Evolutionary conservation across 2,329 filamentous ascomycete species (phyloP), one percentile per base, ranked within the genome.

Genomic region (Penicillium janthinellum): DNA sequence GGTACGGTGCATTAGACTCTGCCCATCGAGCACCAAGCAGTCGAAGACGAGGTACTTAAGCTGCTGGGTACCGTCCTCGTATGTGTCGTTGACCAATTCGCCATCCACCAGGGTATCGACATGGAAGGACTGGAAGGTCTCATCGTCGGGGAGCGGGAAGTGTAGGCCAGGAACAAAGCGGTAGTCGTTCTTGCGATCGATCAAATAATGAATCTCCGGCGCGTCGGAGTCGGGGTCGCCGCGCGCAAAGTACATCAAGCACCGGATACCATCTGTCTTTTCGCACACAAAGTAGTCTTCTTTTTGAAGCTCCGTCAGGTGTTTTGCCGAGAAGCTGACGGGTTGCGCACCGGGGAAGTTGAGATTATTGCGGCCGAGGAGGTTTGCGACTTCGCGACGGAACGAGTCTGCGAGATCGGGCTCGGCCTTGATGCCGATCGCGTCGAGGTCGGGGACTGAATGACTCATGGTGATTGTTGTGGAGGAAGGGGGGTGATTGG

Each of bases 181-280:
- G 81, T 95, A 99, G 75, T 98, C 92, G 79, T 99, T 98, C 79
- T 93, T 96, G 72, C 95, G 92, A 79, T 99, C 94, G 78, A 99
- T 96, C 58, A 99, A 84, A 79, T 96, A 97, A 72, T 95, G 90
- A 25, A 88, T 84, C 73, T 96, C 92, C 5, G 80, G 74, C 44
- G 87, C 83, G 25, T 81, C 80, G 72, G 89, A 88, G 7, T 81
- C 76, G 20, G 73, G 72, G 39, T 80, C 78, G 5, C 76, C 76
- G 57, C 74, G 73, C 53, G 91, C 92, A 65, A 95, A 87, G 81
- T 96, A 98, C 65, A 99, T 86, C n/a, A 99, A 85, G 75, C 96
- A 97, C 64, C 95, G 88, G 64, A 98, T 91, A 56, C 95, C 95
- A 73, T 99, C 95, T 0, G 94, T 96, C 81, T 99, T 99, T 78